phyloP scores from a whole-genome alignment of 2,329 filamentous ascomycete species.

The Claviceps fusiformis region DNA sequence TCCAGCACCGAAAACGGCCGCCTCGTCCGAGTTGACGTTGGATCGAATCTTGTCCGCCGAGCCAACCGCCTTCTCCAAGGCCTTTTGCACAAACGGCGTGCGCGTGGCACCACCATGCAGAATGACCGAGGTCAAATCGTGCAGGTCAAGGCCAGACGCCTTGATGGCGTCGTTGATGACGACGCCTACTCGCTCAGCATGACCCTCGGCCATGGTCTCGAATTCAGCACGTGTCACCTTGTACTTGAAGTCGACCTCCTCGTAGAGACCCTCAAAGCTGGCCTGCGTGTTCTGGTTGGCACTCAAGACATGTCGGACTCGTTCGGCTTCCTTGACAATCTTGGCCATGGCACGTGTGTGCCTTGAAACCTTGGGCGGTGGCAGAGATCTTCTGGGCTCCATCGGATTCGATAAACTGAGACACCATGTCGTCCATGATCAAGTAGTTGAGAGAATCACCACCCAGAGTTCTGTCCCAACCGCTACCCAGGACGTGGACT shows the following conservation, averaged over 20 bases:
- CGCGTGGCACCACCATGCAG: constrained; percentile 82
- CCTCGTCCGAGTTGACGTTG: constrained; percentile 95
- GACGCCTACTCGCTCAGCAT: constrained; percentile 52
- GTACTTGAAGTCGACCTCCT: constrained; percentile 88
- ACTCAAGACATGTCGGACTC: constrained; percentile 75
- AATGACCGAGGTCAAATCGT: constrained; percentile 78
- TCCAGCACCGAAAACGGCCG: constrained; percentile 87
- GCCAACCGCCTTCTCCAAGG: constrained; percentile 64
- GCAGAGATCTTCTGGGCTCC: constrained; percentile 52
- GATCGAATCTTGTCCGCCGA: constrained; percentile 67
- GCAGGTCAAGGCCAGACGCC: constrained; percentile 56
- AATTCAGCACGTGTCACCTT: constrained; percentile 71
- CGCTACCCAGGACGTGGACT: constrained; percentile 72
- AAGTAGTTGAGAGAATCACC: constrained; percentile 80
- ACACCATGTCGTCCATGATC: constrained; percentile 79
- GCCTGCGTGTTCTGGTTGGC: constrained; percentile 74
- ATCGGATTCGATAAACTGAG: constrained; percentile 59
- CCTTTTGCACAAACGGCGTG: constrained; percentile 87
- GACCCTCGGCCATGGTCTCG: constrained; percentile 58
- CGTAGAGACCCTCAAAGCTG: constrained; percentile 78
- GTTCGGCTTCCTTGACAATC: constrained; percentile 85
- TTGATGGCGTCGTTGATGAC: constrained; percentile 65
- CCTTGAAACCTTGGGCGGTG: constrained; percentile 48
- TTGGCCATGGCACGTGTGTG: constrained; percentile 72
- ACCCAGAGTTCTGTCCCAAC: constrained; percentile 82